These are phyloP conservation scores for Suillus bovinus DNA, from an alignment of 768 basidiomycete genomes.

Conservation along the genomic window DNA sequence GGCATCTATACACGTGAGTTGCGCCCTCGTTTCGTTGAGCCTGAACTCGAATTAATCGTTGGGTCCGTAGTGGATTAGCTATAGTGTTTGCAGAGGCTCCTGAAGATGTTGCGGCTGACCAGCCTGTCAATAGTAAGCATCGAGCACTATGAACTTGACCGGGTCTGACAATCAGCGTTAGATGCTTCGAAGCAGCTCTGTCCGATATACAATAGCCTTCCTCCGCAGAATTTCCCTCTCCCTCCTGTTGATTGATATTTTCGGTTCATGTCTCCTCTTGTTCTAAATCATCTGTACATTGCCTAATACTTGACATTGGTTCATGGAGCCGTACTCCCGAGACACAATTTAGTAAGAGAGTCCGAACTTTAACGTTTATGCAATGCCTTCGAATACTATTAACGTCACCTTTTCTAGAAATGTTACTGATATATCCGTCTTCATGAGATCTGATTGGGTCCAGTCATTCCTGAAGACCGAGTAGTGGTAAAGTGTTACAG, in stretches of 20 bases:
- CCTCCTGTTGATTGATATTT: too few relatives aligned
- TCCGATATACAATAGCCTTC: neutral
- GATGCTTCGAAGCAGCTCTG: neutral
- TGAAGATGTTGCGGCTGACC: neutral
- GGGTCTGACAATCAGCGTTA: neutral
- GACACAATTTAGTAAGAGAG: neutral
- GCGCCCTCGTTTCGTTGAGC: neutral
- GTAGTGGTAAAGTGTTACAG: neutral
- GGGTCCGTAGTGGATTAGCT: neutral
- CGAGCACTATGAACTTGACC: neutral
- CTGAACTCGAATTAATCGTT: neutral
- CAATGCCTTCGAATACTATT: neutral
- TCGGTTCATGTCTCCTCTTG: too few relatives aligned
- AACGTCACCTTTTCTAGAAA: neutral
- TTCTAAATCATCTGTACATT: too few relatives aligned
- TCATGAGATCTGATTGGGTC: neutral
- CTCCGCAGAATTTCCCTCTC: too few relatives aligned
- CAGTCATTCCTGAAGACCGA: neutral
- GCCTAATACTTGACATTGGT: neutral
- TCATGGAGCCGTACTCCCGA: neutral
- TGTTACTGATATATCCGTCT: neutral
- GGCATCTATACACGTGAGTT: neutral
- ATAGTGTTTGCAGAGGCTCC: neutral
- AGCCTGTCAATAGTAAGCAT: neutral
- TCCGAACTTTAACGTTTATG: neutral